A percentile compares a stretch with the other conserved stretches of the same genome.
Conservation (phyloP, 140 eudicot species). For the Bidens hawaiensis region DNA sequence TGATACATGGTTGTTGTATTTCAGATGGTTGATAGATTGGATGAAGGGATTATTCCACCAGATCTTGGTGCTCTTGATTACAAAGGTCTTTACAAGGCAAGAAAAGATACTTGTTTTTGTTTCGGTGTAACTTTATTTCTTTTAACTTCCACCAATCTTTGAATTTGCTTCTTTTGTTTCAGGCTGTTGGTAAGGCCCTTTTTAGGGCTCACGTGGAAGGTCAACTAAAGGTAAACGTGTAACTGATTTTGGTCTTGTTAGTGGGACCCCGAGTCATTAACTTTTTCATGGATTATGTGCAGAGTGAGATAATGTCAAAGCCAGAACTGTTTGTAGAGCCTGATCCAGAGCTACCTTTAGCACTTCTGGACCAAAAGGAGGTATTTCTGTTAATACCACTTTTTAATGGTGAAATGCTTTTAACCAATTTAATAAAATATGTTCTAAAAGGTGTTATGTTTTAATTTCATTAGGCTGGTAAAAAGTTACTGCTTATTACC, state of each 20-base stretch:
- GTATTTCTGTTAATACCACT: constrained; percentile 29
- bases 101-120: neutral
- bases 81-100: constrained; percentile 95
- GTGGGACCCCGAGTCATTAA: constrained; percentile 14
- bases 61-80: constrained; percentile 89
- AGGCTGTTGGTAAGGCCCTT: constrained; percentile 99
- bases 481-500: constrained; percentile 87
- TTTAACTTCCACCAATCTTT: constrained; percentile 6
- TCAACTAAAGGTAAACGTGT: constrained; percentile 71
- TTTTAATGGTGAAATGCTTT: neutral
- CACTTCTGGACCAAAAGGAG: constrained; percentile 96
- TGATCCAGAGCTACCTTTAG: constrained; percentile 96
- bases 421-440: neutral
- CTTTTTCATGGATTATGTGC: constrained; percentile 24
- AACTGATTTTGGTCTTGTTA: constrained; percentile 6
- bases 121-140: neutral
- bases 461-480: constrained; percentile 68
- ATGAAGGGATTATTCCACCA: constrained; percentile 70
- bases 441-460: constrained; percentile 1
- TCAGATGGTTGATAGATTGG: constrained; percentile 97
- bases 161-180: constrained; percentile 24
- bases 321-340: constrained; percentile 97
- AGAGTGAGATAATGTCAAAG: constrained; percentile 98
- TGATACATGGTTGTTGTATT: constrained; percentile 20
- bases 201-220: constrained; percentile 99